These are phyloP conservation scores for Rhizopus delemar DNA, from an alignment of 371 early-diverging fungal genomes.

Conservation along the genomic window DNA sequence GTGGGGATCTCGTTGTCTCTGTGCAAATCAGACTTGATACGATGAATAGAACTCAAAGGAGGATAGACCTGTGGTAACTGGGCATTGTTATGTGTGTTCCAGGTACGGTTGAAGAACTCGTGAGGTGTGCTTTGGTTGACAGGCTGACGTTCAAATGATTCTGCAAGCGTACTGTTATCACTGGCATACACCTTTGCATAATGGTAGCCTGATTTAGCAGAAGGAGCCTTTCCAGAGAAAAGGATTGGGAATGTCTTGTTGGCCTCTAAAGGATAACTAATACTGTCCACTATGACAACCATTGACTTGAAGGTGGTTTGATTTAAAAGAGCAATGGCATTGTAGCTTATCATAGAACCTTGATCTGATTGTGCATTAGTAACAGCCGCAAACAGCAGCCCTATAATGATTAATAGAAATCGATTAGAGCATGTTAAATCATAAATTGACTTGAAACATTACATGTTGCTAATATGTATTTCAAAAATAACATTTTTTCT, in stretches of 20 bases:
- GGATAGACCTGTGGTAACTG: conserved; percentile 14
- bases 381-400: too few species aligned
- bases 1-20: conserved; percentile 29
- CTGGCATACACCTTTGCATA: conserved; percentile 17
- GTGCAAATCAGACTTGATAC: conserved; percentile 24
- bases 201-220: conserved; percentile 18
- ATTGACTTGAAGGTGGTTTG: conserved; percentile 12
- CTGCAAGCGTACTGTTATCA: conserved; percentile 2
- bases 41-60: conserved; percentile 21
- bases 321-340: conserved; percentile 15
- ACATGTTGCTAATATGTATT: too few species aligned
- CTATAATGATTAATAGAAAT: too few species aligned
- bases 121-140: conserved; percentile 14
- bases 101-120: conserved; percentile 31
- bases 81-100: conserved; percentile 17
- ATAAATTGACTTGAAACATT: too few species aligned
- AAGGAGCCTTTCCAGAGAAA: conserved; percentile 23
- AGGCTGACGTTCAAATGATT: conserved; percentile 18
- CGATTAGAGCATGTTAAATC: too few species aligned
- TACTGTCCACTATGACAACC: conserved; percentile 24
- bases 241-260: neutral
- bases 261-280: conserved; percentile 13
- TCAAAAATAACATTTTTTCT: too few species aligned
- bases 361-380: too few species aligned
- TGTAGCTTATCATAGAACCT: conserved; percentile 2